Evolutionary conservation across 371 early-diverging fungal genomes (phyloP).

Genomic region (Lichtheimia corymbifera): DNA sequence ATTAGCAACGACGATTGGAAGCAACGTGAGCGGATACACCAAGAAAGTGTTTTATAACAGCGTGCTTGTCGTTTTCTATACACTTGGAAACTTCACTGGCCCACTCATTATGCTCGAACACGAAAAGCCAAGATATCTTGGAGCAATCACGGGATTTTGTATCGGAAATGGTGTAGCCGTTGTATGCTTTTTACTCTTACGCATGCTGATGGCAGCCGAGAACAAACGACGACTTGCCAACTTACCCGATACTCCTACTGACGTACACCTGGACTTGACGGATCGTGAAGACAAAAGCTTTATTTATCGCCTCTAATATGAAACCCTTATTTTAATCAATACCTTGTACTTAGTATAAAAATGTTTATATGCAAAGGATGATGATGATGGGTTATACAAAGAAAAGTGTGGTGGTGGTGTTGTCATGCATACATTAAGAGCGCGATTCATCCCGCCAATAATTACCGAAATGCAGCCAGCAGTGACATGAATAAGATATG

Average conservation of each 20-base stretch:
- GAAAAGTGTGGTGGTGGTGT: too few relatives aligned
- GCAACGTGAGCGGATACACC: constrained; percentile 41
- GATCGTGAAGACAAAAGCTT: constrained; percentile 37
- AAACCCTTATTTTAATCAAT: neutral
- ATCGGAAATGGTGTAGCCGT: constrained; percentile 29
- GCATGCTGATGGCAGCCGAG: constrained; percentile 17
- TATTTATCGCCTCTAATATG: constrained; percentile 35
- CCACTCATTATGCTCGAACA: constrained; percentile 31
- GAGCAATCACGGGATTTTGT: constrained; percentile 29
- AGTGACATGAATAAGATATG: too few relatives aligned
- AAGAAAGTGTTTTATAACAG: constrained; percentile 41
- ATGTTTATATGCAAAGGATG: too few relatives aligned
- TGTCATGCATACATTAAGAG: too few relatives aligned
- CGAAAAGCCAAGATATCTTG: constrained; percentile 16
- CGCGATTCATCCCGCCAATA: too few relatives aligned
- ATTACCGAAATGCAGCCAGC: too few relatives aligned
- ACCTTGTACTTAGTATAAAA: too few relatives aligned
- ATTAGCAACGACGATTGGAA: constrained; percentile 24
- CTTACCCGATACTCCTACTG: constrained; percentile 10
- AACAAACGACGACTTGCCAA: constrained; percentile 19
- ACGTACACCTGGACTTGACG: constrained; percentile 34
- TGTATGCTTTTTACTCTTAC: constrained; percentile 22
- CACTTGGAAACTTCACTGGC: constrained; percentile 35
- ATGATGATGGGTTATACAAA: too few relatives aligned
- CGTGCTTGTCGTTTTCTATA: constrained; percentile 24